Percentiles rank a stretch among this genome's conserved stretches.
Conservation (phyloP, 1,284 basidiomycete species). For the Moniliophthora roreri region DNA sequence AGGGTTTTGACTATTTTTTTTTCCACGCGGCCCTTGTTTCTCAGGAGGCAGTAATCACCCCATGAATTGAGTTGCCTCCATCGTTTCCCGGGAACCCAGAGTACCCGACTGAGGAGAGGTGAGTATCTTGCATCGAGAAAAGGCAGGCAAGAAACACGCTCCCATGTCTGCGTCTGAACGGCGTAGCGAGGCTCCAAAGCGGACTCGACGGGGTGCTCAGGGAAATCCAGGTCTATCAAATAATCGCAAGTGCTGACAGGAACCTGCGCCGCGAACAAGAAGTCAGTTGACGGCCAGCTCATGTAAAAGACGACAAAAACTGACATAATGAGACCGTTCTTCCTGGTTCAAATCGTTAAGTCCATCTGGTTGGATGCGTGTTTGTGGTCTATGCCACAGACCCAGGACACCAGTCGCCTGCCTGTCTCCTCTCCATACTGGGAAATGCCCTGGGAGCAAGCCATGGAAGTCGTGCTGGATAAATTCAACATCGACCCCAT, state of each 20-base stretch:
- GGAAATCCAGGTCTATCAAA: constrained; percentile 85
- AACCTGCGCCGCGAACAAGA: constrained; percentile 47
- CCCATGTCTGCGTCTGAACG: constrained; percentile 65
- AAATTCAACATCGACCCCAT: constrained; percentile 81
- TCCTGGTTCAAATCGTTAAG: constrained; percentile 91
- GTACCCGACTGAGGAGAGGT: constrained; percentile 63
- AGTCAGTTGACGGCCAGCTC: constrained; percentile 8
- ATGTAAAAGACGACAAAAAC: constrained; percentile 28
- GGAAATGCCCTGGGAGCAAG: constrained; percentile 85
- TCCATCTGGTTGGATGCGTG: constrained; percentile 58
- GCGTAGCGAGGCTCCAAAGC: constrained; percentile 78
- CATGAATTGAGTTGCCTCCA: constrained; percentile 68
- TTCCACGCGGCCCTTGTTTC: constrained; percentile 44
- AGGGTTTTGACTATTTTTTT: constrained; percentile 33
- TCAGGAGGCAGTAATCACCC: constrained; percentile 73
- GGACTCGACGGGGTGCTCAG: constrained; percentile 56
- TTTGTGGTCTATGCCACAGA: constrained; percentile 69
- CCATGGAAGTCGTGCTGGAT: constrained; percentile 90
- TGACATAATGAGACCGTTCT: constrained; percentile 79
- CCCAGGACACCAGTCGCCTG: constrained; percentile 31
- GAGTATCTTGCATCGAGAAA: constrained; percentile 85
- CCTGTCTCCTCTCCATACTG: constrained; percentile 23
- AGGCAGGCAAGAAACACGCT: constrained; percentile 69
- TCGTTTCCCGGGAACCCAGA: constrained; percentile 74
- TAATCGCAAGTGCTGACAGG: constrained; percentile 78